Conservation (phyloP, 2,329 filamentous ascomycete species). For the Paraconiothyrium sp. region DNA sequence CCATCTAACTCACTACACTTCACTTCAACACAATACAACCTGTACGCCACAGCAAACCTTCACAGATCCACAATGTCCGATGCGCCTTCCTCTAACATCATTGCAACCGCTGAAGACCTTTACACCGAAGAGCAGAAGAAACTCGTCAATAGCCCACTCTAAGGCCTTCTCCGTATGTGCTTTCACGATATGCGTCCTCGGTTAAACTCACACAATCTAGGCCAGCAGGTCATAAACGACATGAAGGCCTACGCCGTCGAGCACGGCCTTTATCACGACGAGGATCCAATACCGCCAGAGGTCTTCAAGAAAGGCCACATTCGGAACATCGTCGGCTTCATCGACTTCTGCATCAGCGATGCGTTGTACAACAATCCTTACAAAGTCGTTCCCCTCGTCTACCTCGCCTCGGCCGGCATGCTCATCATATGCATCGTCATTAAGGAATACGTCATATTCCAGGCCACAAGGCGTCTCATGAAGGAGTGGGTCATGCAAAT, state of each 20-base stretch:
- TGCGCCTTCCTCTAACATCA: neutral
- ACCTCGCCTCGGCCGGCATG: constrained; percentile 2
- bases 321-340: neutral
- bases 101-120: neutral
- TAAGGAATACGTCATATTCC: constrained; percentile 5
- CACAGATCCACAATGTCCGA: neutral
- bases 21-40: neutral
- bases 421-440: neutral
- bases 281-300: neutral
- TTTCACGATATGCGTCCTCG: neutral
- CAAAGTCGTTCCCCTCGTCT: constrained; percentile 5
- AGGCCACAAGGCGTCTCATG: neutral
- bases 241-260: neutral
- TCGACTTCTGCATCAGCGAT: constrained; percentile 11
- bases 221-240: constrained; percentile 5
- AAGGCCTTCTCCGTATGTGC: neutral
- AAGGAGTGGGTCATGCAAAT: neutral
- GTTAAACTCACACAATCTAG: neutral
- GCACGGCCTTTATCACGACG: neutral
- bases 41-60: neutral
- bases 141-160: constrained; percentile 7
- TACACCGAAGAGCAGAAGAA: constrained; percentile 5
- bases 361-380: constrained; percentile 14
- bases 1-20: neutral
- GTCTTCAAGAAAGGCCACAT: neutral